These are phyloP conservation scores for Esteya vermicola DNA, from an alignment of 2,329 filamentous ascomycete species.

Conservation along the genomic window DNA sequence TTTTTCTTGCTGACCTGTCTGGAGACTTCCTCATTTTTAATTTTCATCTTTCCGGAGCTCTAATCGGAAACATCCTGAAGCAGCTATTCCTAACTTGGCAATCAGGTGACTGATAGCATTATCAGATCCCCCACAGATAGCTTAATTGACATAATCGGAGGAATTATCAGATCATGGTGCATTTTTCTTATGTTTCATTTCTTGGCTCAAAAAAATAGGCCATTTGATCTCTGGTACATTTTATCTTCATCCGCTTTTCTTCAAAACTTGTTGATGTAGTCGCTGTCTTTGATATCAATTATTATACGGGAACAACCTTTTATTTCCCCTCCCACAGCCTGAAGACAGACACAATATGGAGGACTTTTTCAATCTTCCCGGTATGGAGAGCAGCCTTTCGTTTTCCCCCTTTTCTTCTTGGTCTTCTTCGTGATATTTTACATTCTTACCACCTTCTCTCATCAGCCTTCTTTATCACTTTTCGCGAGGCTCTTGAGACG, in stretches of 20 bases:
- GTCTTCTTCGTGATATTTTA: neutral
- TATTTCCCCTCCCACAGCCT: neutral
- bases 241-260: too few species aligned
- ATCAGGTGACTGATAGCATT: neutral
- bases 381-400: neutral
- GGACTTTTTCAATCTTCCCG: neutral
- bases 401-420: neutral
- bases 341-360: neutral
- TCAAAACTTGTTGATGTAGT: too few species aligned
- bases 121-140: neutral
- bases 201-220: neutral
- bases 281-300: too few species aligned
- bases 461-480: conserved; percentile 78
- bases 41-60: neutral
- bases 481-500: conserved; percentile 72
- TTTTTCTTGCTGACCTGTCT: too few species aligned
- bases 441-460: neutral
- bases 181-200: neutral
- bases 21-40: too few species aligned
- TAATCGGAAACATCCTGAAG: neutral
- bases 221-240: neutral
- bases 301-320: too few species aligned
- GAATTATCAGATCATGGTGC: too few species aligned
- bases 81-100: neutral
- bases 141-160: neutral